A percentile compares a stretch with the other conserved stretches of the same genome.
These are phyloP conservation scores for Candida labiduridarum DNA, from an alignment of 1,139 yeast species.

Conservation along the genomic window DNA sequence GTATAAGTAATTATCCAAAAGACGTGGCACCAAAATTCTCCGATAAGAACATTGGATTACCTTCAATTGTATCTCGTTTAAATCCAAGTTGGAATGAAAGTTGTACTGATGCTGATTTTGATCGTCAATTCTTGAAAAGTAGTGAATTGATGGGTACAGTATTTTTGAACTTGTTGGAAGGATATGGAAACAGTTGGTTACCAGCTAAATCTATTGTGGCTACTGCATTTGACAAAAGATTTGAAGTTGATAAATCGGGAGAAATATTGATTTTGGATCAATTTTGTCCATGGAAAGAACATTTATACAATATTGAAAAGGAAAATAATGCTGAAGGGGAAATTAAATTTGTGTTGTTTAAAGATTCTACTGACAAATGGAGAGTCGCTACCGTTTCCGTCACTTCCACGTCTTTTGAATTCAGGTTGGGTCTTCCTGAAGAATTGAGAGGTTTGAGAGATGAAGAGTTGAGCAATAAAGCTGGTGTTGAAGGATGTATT, in stretches of 20 bases:
- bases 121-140: slow-evolving; percentile 68
- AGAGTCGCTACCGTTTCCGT: slow-evolving; percentile 90
- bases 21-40: slow-evolving; percentile 42
- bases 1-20: slow-evolving; percentile 71
- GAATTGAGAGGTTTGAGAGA: slow-evolving; percentile 95
- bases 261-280: slow-evolving; percentile 69
- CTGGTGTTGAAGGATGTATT: slow-evolving; percentile 84
- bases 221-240: slow-evolving; percentile 62
- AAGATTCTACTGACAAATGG: slow-evolving; percentile 75
- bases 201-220: slow-evolving; percentile 84
- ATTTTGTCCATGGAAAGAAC: slow-evolving; percentile 96
- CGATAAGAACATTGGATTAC: slow-evolving; percentile 61
- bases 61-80: slow-evolving; percentile 72
- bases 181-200: slow-evolving; percentile 84
- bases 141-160: slow-evolving; percentile 82
- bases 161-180: slow-evolving; percentile 66
- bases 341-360: slow-evolving; percentile 76
- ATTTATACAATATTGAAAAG: slow-evolving; percentile 72
- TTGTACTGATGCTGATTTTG: slow-evolving; percentile 67
- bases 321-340: slow-evolving; percentile 57
- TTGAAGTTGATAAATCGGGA: slow-evolving; percentile 61
- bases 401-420: slow-evolving; percentile 72
- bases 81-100: slow-evolving; percentile 84
- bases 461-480: slow-evolving; percentile 66
- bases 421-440: slow-evolving; percentile 86